Evolutionary conservation across 306 rosid genomes (phyloP), one percentile per base, ranked within the genome.

Genomic region (Casuarina cunninghamiana): DNA sequence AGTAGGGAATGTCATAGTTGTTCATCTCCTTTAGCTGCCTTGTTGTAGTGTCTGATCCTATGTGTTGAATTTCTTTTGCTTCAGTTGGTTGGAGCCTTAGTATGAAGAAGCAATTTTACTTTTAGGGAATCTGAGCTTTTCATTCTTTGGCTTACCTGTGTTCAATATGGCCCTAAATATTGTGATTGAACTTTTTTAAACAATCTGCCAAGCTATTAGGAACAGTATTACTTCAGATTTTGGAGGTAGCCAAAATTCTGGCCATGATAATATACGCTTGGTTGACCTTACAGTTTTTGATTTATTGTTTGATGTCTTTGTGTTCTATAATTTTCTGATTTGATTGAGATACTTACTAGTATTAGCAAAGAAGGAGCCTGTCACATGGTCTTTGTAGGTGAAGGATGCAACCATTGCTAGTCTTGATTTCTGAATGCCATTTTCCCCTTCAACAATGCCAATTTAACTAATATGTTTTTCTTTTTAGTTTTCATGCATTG

Each of bases 401-500:
- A 16, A 37, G 69, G 69, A 63, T 5, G 10, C 11, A 1, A 44
- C 16, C 4, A 5, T 15, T 63, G 19, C 39, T 21, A 38, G 11
- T 38, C 46, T 63, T 6, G 51, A 8, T 19, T 15, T 63, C 39
- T 63, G 19, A 26, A 38, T 38, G 19, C 9, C 10, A 1, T 63
- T 63, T 38, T 63, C 44, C 42, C 42, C 7, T 13, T 38, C 37
- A 62, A 62, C 37, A 62, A 15, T 38, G 69, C 3, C 8, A 0
- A 11, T 39, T 63, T 38, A 13, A 13, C 37, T 5, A 38, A 44
- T 63, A 39, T 15, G 13, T 63, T 63, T 63, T 16, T 38, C 49
- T 66, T 66, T 41, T 3, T 41, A 41, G 50, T 41, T 53, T 68
- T 72, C 77, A 15, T n/a, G 7, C 17, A 55, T 60, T 80, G 61